Conservation (phyloP, 148 eudicot species). For the Nyssa sinensis region DNA sequence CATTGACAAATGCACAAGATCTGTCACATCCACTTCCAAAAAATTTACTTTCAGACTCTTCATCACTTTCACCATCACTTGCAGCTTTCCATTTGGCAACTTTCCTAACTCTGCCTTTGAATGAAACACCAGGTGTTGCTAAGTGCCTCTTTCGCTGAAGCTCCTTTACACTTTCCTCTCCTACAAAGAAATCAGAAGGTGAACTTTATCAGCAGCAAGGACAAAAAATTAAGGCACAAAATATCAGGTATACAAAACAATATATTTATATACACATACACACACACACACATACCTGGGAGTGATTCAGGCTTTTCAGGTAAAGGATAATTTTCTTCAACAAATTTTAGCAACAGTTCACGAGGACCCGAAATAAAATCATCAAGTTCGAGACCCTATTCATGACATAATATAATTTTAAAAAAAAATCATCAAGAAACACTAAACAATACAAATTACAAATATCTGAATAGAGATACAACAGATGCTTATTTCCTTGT, state of each 20-base stretch:
- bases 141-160: slow-evolving; percentile 72
- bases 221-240: slow-evolving; percentile 13
- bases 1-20: not conserved
- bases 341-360: slow-evolving; percentile 92
- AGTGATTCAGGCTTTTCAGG: slow-evolving; percentile 88
- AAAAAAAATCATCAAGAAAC: slow-evolving; percentile 15
- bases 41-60: slow-evolving; percentile 68
- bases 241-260: slow-evolving; percentile 7
- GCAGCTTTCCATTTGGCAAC: slow-evolving; percentile 71
- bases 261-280: no score
- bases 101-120: slow-evolving; percentile 86
- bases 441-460: not conserved
- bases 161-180: slow-evolving; percentile 70
- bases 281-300: no score
- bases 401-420: slow-evolving; percentile 9
- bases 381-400: slow-evolving; percentile 89
- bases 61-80: slow-evolving; percentile 75
- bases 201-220: slow-evolving; percentile 9
- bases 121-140: slow-evolving; percentile 65
- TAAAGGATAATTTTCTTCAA: slow-evolving; percentile 91
- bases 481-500: not conserved
- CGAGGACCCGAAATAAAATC: slow-evolving; percentile 98
- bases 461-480: not conserved
- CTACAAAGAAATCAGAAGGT: slow-evolving; percentile 27
- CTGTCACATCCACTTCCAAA: slow-evolving; percentile 5